These are phyloP conservation scores for Amoeboaphelidium occidentale DNA, from an alignment of 371 early-diverging fungal species.

Conservation along the genomic window DNA sequence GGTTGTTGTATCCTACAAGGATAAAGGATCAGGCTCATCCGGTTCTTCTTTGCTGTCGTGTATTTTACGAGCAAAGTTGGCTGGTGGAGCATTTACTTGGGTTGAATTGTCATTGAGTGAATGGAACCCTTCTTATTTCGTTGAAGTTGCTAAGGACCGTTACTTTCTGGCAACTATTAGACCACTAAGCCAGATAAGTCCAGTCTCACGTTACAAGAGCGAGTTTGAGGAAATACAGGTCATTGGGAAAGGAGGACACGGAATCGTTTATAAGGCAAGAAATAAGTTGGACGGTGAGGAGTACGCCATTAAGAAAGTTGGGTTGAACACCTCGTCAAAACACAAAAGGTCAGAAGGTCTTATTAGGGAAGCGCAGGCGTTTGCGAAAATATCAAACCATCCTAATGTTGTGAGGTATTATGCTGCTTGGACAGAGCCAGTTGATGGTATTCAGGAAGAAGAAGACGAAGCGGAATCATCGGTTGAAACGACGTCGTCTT, in stretches of 20 bases:
- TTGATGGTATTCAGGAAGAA: no score
- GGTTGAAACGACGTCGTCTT: no score
- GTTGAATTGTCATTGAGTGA: no score
- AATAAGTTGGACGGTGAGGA: conserved; percentile 56
- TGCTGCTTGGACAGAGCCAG: conserved; percentile 39
- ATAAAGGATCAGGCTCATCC: no score
- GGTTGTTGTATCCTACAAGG: no score
- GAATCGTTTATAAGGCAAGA: conserved; percentile 45
- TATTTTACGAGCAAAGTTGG: no score
- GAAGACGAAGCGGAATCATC: no score
- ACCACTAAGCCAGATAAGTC: neutral
- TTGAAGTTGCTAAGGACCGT: neutral
- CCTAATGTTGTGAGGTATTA: conserved; percentile 76
- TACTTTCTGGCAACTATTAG: neutral
- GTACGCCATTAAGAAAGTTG: conserved; percentile 71
- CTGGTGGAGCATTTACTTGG: no score
- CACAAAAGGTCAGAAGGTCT: neutral
- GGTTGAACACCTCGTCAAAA: conserved; percentile 11
- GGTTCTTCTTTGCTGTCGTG: no score
- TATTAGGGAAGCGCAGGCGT: conserved; percentile 57
- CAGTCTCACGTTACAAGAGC: conserved; percentile 22
- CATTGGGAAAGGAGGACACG: conserved; percentile 86
- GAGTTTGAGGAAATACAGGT: conserved; percentile 53
- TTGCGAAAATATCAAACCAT: conserved; percentile 55
- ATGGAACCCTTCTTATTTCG: no score